phyloP scores from a whole-genome alignment of 192 early-diverging fungal species.

The Coemansia sp. region DNA sequence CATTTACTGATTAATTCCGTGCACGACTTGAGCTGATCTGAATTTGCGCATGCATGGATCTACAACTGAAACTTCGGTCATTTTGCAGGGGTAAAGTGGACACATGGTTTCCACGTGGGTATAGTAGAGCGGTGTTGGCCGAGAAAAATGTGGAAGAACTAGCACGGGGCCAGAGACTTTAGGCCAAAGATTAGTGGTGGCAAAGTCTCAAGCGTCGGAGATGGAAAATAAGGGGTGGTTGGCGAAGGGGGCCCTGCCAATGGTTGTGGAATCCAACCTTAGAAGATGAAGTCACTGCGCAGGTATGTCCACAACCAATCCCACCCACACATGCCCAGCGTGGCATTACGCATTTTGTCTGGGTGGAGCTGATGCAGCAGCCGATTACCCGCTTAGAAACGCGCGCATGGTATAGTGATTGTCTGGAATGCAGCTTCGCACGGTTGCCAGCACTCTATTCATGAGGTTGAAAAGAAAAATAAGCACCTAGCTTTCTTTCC shows the following conservation, averaged over 20 bases:
- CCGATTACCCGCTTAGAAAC: slow-evolving; percentile 2
- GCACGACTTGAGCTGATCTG: neutral
- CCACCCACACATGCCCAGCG: neutral
- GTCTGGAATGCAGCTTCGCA: neutral
- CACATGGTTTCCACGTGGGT: neutral
- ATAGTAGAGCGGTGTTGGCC: neutral
- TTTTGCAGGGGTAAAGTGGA: neutral
- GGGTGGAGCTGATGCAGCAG: neutral
- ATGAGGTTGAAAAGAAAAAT: no score
- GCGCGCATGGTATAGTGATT: neutral
- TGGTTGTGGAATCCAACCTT: neutral
- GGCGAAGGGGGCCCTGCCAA: neutral
- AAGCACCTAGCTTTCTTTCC: neutral
- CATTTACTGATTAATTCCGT: neutral
- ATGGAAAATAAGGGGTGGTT: neutral
- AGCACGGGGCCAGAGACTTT: slow-evolving; percentile 9
- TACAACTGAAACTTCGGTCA: neutral
- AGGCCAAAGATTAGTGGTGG: neutral
- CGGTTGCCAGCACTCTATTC: no score
- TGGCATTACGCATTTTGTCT: neutral
- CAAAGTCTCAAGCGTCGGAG: neutral
- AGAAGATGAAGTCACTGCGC: slow-evolving; percentile 10
- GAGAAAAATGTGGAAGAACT: neutral
- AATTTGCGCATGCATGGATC: neutral
- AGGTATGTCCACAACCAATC: slow-evolving; percentile 1